Evolutionary conservation across 495 filamentous ascomycete genomes (phyloP), one percentile per base, ranked within the genome.

Genomic region (Aspergillus incahuasiensis): DNA sequence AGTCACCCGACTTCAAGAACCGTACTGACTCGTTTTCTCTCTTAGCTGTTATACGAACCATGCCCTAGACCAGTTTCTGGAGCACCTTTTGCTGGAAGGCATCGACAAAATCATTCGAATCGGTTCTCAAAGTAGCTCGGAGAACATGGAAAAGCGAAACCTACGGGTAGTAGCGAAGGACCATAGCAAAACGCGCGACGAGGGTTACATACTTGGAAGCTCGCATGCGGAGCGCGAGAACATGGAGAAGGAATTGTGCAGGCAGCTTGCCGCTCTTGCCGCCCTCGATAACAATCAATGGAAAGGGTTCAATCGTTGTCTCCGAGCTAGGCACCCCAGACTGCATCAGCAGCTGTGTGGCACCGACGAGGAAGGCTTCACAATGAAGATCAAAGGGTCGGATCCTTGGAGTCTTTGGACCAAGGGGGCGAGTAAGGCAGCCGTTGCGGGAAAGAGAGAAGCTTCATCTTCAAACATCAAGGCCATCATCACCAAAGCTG

Each of bases 11-110:
- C n/a, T n/a, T n/a, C n/a, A n/a, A n/a, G n/a, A n/a, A n/a, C n/a
- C n/a, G n/a, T n/a, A n/a, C n/a, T n/a, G n/a, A n/a, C n/a, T n/a
- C n/a, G n/a, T n/a, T n/a, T n/a, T n/a, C n/a, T n/a, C n/a, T n/a
- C n/a, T n/a, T n/a, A n/a, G n/a, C n/a, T n/a, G 81, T 57, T 87
- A 88, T 60, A 90, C 87, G 4, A 91, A 89, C 52, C 85, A 89
- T 63, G 86, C 86, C 0, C 69, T 89, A 0, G 89, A 92, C 63
- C 87, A 91, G 57, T 68, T 90, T 2, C 65, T 91, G 3, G 83
- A 90, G 54, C 79, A 87, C 58, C 68, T 89, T 0, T 55, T 83
- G 13, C 68, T 82, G 18, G 74, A 76, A 38, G 73, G 74, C 0
- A 69, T 87, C 35, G 71, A 55, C 1, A 77, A 85, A 43, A 71